A percentile compares a stretch with the other conserved stretches of the same genome.
Conservation (phyloP, 768 basidiomycete genomes). For the Mycena maculata region DNA sequence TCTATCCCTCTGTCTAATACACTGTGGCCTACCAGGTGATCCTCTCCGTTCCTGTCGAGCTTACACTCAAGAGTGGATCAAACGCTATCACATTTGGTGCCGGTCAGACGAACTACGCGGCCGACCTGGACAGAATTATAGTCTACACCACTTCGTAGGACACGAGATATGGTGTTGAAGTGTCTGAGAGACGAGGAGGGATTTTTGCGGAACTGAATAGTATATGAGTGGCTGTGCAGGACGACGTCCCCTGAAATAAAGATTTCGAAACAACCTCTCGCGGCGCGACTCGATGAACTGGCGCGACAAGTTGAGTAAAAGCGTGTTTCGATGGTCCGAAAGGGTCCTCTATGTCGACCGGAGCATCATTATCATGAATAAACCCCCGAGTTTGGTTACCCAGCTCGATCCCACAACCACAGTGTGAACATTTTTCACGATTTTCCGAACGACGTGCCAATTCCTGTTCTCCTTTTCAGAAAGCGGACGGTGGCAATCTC, state of each 20-base stretch:
- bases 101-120: constrained; percentile 65
- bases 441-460: constrained; percentile 49
- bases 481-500: constrained; percentile 15
- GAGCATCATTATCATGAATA: constrained; percentile 66
- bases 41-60: constrained; percentile 66
- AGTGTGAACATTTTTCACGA: constrained; percentile 45
- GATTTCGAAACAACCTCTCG: not conserved
- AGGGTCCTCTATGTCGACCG: constrained; percentile 64
- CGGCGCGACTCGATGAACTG: constrained; percentile 17
- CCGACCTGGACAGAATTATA: constrained; percentile 70
- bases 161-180: too few relatives aligned
- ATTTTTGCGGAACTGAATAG: not conserved
- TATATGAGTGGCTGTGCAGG: not conserved
- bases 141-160: constrained; percentile 55
- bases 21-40: constrained; percentile 56
- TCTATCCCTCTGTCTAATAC: too few relatives aligned
- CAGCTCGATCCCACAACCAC: constrained; percentile 51
- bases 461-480: constrained; percentile 31
- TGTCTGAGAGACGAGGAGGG: too few relatives aligned
- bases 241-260: not conserved
- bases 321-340: constrained; percentile 22
- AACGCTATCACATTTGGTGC: constrained; percentile 64
- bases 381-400: constrained; percentile 68
- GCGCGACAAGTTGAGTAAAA: constrained; percentile 19
- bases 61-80: constrained; percentile 59